phyloP scores from a whole-genome alignment of 108 stramenopile species.

The Fragilaria crotonensis region DNA sequence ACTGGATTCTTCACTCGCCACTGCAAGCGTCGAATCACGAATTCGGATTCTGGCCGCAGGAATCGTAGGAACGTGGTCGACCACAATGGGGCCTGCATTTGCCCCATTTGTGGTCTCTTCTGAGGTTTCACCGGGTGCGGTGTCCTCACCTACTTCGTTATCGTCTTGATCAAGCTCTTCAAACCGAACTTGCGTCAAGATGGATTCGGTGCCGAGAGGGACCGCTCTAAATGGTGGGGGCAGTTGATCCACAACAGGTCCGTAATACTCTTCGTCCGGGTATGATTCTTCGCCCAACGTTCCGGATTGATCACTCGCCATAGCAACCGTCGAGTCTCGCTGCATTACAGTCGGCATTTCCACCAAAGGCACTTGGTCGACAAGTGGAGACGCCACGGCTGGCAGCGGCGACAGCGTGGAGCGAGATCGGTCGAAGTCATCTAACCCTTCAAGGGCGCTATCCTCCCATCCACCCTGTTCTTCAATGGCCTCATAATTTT shows the following conservation, averaged over 20 bases:
- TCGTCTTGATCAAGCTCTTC: slow-evolving; percentile 4
- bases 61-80: slow-evolving; percentile 1
- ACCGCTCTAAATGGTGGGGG: not conserved
- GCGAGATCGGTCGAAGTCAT: too few relatives aligned
- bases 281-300: slow-evolving; percentile 2
- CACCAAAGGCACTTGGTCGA: not conserved
- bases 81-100: not conserved
- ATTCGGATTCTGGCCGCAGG: too few relatives aligned
- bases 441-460: too few relatives aligned
- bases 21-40: not conserved
- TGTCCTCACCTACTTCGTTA: not conserved
- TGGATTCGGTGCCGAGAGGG: not conserved
- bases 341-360: not conserved
- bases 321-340: not conserved
- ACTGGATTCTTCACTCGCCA: not conserved
- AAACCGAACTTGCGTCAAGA: not conserved
- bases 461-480: too few relatives aligned
- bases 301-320: not conserved
- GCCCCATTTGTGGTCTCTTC: not conserved
- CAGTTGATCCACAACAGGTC: slow-evolving; percentile 1
- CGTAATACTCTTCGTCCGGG: not conserved
- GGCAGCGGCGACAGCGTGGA: too few relatives aligned
- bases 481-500: too few relatives aligned
- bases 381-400: not conserved
- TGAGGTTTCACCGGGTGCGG: not conserved